Evolutionary conservation across 2,329 filamentous ascomycete species (phyloP).

Genomic region (Rhytidhysteron rufulum): DNA sequence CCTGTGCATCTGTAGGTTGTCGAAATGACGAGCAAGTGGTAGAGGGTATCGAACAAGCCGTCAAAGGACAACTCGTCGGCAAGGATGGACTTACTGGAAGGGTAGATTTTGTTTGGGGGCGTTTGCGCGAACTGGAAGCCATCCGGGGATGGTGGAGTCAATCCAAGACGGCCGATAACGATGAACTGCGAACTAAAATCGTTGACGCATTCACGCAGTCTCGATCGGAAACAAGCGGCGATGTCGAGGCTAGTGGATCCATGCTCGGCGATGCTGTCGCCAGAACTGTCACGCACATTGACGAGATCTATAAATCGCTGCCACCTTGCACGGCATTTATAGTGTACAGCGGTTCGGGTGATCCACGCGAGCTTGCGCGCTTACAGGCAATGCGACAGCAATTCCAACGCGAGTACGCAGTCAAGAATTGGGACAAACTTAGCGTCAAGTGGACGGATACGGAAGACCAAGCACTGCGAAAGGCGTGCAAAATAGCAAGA

Average conservation of each 20-base stretch:
- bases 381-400: constrained; percentile 54
- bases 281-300: constrained; percentile 50
- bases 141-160: constrained; percentile 59
- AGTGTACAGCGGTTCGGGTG: constrained; percentile 62
- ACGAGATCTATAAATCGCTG: constrained; percentile 51
- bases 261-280: constrained; percentile 45
- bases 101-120: constrained; percentile 61
- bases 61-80: constrained; percentile 45
- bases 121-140: constrained; percentile 59
- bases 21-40: constrained; percentile 56
- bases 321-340: constrained; percentile 59
- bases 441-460: constrained; percentile 62
- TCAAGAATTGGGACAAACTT: constrained; percentile 61
- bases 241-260: constrained; percentile 17
- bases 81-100: constrained; percentile 47
- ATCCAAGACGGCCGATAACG: constrained; percentile 38
- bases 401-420: constrained; percentile 55
- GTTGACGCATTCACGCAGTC: constrained; percentile 21
- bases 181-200: constrained; percentile 25
- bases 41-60: constrained; percentile 49
- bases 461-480: constrained; percentile 57
- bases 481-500: constrained; percentile 54
- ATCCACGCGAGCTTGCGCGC: constrained; percentile 54
- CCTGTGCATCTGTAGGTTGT: constrained; percentile 55
- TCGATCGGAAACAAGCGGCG: constrained; percentile 9